These are phyloP conservation scores for Astrephomene gubernaculifera DNA, from an alignment of 139 green algal genomes.

Conservation along the genomic window DNA sequence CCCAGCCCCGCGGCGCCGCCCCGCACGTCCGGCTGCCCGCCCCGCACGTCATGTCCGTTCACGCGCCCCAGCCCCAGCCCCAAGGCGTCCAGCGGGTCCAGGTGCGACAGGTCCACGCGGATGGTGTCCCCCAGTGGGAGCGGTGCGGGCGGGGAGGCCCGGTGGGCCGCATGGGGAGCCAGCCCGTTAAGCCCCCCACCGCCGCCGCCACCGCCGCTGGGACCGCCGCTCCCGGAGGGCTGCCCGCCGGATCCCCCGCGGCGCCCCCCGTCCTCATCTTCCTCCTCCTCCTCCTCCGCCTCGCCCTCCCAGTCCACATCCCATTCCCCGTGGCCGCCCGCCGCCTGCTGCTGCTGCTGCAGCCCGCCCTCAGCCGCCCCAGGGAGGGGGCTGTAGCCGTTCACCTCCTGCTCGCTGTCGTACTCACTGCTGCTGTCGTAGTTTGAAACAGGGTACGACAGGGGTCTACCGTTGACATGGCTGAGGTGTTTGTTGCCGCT, in stretches of 20 bases:
- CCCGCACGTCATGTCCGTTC: neutral
- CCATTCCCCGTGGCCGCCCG: no score
- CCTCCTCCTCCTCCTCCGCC: neutral
- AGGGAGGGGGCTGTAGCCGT: no score
- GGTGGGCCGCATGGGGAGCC: no score
- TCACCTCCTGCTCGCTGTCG: no score
- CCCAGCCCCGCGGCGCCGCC: neutral
- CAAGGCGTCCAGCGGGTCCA: slow-evolving; percentile 20
- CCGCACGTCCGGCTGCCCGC: neutral
- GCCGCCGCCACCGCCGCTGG: neutral
- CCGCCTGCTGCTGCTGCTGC: no score
- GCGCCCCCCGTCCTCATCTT: neutral
- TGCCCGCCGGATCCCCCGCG: neutral
- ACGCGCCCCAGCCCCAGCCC: neutral
- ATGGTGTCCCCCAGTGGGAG: neutral
- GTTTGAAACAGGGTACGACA: no score
- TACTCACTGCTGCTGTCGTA: neutral
- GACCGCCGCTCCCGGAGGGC: neutral
- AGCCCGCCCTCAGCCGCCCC: no score
- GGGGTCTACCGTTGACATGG: neutral
- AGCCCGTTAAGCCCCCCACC: no score
- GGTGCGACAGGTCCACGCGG: neutral
- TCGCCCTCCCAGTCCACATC: neutral
- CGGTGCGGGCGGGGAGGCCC: neutral
- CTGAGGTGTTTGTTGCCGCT: no score